These are phyloP conservation scores for Colletotrichum agaves DNA, from an alignment of 2,329 filamentous ascomycete genomes.

Conservation along the genomic window DNA sequence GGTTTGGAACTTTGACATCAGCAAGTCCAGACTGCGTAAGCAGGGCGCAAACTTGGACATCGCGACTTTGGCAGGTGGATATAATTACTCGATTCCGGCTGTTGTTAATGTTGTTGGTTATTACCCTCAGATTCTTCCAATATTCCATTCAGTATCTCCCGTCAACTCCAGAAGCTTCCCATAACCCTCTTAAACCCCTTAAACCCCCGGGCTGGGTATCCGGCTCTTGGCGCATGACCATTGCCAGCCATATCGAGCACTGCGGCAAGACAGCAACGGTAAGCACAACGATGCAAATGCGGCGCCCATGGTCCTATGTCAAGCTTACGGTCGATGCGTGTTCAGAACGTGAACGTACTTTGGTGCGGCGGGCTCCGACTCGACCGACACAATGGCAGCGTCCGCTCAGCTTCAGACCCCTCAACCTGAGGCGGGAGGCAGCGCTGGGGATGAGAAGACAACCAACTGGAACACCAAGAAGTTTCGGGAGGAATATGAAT, in stretches of 20 bases:
- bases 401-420: conserved; percentile 30
- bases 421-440: conserved; percentile 28
- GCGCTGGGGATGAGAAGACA: conserved; percentile 42
- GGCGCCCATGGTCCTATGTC: too few relatives aligned
- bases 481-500: conserved; percentile 56
- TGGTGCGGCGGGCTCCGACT: neutral
- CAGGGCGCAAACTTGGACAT: neutral
- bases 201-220: neutral
- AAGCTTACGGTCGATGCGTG: too few relatives aligned
- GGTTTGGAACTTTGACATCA: neutral
- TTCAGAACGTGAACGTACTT: too few relatives aligned
- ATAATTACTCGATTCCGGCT: neutral
- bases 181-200: neutral
- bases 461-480: conserved; percentile 48
- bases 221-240: conserved; percentile 9
- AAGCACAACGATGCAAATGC: neutral
- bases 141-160: neutral
- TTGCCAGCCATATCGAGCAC: neutral
- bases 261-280: neutral
- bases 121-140: neutral
- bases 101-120: too few relatives aligned
- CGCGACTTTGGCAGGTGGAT: neutral
- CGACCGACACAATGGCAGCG: conserved; percentile 18
- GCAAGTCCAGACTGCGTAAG: conserved; percentile 15
- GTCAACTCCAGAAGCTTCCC: neutral